Conservation (phyloP, 208 protist species). For the Jaenimonas drosophilae region DNA sequence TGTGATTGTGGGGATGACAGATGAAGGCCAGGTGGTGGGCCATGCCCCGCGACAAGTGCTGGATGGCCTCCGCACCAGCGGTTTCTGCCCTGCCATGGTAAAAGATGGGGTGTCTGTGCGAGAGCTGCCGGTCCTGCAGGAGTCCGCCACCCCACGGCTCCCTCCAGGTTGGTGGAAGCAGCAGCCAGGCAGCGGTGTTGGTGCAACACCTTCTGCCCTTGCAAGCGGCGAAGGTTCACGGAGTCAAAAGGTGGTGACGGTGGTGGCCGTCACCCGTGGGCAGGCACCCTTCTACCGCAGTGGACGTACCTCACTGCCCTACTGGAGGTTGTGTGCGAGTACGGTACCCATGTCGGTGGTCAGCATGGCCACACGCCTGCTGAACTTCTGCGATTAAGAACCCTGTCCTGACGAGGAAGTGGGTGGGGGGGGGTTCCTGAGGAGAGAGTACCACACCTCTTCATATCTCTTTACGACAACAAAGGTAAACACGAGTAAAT, state of each 20-base stretch:
- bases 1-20: slow-evolving; percentile 63
- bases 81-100: slow-evolving; percentile 81
- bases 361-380: slow-evolving; percentile 34
- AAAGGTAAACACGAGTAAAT: too few species aligned
- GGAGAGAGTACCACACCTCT: too few species aligned
- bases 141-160: background rate
- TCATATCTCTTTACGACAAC: too few species aligned
- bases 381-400: slow-evolving; percentile 20
- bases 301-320: slow-evolving; percentile 41
- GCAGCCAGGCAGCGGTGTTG: slow-evolving; percentile 11
- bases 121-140: slow-evolving; percentile 39
- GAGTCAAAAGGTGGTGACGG: slow-evolving; percentile 39
- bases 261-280: slow-evolving; percentile 49
- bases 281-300: slow-evolving; percentile 70
- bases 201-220: slow-evolving; percentile 30
- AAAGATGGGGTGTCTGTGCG: slow-evolving; percentile 46
- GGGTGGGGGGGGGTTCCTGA: too few species aligned
- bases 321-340: slow-evolving; percentile 66
- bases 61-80: slow-evolving; percentile 33
- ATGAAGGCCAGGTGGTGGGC: slow-evolving; percentile 53
- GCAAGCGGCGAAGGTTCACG: background rate
- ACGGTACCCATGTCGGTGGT: slow-evolving; percentile 48
- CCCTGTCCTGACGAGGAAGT: too few species aligned
- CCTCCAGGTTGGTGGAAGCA: background rate
- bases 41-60: slow-evolving; percentile 30